phyloP scores from a whole-genome alignment of 768 basidiomycete genomes.

The Tephrocybe rancida region DNA sequence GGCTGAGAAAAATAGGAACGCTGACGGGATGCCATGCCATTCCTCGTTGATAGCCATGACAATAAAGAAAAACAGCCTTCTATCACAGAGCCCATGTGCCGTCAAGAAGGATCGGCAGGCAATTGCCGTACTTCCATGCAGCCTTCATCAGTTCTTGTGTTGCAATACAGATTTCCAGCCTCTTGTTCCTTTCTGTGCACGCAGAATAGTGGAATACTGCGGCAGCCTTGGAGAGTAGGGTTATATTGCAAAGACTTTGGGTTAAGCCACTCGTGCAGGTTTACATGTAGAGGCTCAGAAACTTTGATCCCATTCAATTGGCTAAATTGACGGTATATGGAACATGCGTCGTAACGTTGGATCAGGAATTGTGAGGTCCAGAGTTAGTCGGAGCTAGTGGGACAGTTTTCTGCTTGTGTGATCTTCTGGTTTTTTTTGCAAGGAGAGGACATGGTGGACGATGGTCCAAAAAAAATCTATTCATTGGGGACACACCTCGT shows the following conservation, averaged over 20 bases:
- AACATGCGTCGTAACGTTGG: too few species aligned
- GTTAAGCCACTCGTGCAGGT: slow-evolving; percentile 15
- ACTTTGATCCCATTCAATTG: too few species aligned
- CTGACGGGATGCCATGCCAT: slow-evolving; percentile 29
- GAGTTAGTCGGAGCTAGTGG: too few species aligned
- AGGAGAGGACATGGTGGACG: too few species aligned
- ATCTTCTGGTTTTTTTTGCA: too few species aligned
- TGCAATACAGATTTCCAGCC: slow-evolving; percentile 31
- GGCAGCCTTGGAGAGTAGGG: neutral
- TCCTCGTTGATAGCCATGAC: slow-evolving; percentile 29
- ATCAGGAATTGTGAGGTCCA: too few species aligned
- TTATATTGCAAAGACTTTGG: slow-evolving; percentile 11
- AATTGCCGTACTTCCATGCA: slow-evolving; percentile 22
- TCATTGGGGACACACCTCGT: too few species aligned
- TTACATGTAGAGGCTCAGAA: too few species aligned
- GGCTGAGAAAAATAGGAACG: slow-evolving; percentile 26
- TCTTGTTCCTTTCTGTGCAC: slow-evolving; percentile 3
- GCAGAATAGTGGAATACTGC: slow-evolving; percentile 29
- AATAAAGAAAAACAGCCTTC: slow-evolving; percentile 31
- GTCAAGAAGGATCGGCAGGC: slow-evolving; percentile 21
- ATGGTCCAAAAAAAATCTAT: too few species aligned
- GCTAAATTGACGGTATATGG: too few species aligned
- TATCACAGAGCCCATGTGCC: slow-evolving; percentile 22
- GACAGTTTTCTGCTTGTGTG: too few species aligned
- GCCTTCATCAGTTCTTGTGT: slow-evolving; percentile 26